Conservation (phyloP, 176 grass and related monocot genomes). For the Chrysopogon serrulatus region DNA sequence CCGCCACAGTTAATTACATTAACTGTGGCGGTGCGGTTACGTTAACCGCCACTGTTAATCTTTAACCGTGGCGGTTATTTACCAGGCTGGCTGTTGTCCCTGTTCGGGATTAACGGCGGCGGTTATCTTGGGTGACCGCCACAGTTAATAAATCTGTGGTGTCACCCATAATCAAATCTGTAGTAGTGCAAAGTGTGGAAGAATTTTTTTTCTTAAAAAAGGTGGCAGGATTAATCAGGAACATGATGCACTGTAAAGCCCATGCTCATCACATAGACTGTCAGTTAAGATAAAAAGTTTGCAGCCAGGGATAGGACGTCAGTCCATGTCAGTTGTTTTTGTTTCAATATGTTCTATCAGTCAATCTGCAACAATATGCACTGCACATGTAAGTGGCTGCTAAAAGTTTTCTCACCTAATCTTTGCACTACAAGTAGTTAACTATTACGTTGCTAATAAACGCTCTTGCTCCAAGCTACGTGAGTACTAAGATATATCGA, state of each 20-base stretch:
- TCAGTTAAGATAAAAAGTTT: constrained; percentile 14
- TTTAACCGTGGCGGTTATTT: too few relatives aligned
- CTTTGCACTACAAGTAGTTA: background rate
- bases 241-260: background rate
- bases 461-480: background rate
- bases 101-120: too few relatives aligned
- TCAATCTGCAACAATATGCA: background rate
- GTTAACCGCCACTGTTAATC: too few relatives aligned
- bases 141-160: too few relatives aligned
- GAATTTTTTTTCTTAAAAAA: too few relatives aligned
- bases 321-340: background rate
- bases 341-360: background rate
- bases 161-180: too few relatives aligned
- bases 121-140: too few relatives aligned
- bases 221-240: background rate
- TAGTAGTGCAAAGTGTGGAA: too few relatives aligned
- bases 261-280: background rate
- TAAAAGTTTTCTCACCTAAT: constrained; percentile 25
- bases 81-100: too few relatives aligned
- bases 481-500: background rate
- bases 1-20: too few relatives aligned
- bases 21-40: too few relatives aligned
- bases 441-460: background rate
- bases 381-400: background rate
- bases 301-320: background rate